A percentile compares a stretch with the other conserved stretches of the same genome.
phyloP scores from a whole-genome alignment of 495 filamentous ascomycete species.

The Cercophora scortea region DNA sequence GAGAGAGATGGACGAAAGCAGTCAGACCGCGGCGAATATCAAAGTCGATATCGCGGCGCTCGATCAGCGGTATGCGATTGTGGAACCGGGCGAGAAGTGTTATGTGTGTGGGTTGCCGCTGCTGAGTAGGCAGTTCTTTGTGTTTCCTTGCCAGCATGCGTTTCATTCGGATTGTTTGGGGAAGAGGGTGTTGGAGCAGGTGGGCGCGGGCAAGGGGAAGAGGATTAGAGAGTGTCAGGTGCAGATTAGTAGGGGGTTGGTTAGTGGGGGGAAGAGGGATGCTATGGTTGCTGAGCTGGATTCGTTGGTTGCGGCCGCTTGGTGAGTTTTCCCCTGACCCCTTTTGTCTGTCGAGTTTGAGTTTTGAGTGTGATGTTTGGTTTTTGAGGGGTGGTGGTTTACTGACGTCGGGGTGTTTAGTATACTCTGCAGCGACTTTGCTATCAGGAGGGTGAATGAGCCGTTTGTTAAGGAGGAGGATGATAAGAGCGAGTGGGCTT shows the following conservation, averaged over 20 bases:
- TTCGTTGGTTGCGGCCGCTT: conserved; percentile 60
- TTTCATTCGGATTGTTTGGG: conserved; percentile 94
- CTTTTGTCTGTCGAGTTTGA: no score
- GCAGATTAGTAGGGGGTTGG: conserved; percentile 64
- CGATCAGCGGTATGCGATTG: conserved; percentile 86
- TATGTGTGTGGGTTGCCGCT: conserved; percentile 80
- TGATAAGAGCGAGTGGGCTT: conserved; percentile 71
- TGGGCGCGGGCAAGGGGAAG: conserved; percentile 62
- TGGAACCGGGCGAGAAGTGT: conserved; percentile 92
- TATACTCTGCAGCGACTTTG: conserved; percentile 88
- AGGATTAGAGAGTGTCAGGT: conserved; percentile 80
- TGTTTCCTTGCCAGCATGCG: conserved; percentile 96
- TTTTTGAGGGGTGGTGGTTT: no score
- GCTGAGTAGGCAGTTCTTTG: conserved; percentile 86
- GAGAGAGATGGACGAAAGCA: conserved; percentile 90
- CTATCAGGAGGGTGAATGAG: conserved; percentile 86
- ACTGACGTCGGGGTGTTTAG: conserved; percentile 26
- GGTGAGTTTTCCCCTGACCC: conserved; percentile 38
- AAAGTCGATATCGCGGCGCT: conserved; percentile 75
- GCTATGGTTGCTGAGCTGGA: conserved; percentile 84
- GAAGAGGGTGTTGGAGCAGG: conserved; percentile 68
- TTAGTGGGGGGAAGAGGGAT: conserved; percentile 60
- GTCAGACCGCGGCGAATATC: conserved; percentile 80
- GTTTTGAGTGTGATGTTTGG: no score
- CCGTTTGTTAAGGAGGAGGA: conserved; percentile 73